Evolutionary conservation across 768 basidiomycete species (phyloP), one percentile per base, ranked within the genome.

Genomic region (Rhizopogon vulgaris): DNA sequence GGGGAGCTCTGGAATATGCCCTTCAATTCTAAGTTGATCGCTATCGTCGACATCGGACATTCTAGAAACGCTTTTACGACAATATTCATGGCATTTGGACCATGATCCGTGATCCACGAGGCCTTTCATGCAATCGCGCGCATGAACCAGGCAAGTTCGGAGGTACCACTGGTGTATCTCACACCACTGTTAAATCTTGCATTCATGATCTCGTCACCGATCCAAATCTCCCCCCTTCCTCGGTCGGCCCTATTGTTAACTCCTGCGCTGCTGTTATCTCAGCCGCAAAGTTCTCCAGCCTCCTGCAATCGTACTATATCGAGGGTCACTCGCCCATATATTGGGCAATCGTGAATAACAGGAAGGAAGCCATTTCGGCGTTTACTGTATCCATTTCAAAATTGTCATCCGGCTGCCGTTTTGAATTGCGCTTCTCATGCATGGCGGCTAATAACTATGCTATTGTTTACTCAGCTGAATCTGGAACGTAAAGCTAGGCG

Each of bases 191-290:
- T 43, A n/a, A 11, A 30, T 43, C 10, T 43, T 2, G 27, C 27
- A 42, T 28, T n/a, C 6, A 27, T 18, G 42, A 18, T 3, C 6
- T 30, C 12, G 11, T 30, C n/a, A 17, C 42, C 15, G 15, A 7
- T 42, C 4, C 2, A 8, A n/a, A 42, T 27, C 1, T 6, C 15
- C 4, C 25, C 15, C 25, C n/a, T 17, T 30, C 27, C n/a, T 56
- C 63, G 3, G 11, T 30, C 27, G 11, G 1, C n/a, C 17, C 28
- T 8, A 77, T 85, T n/a, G 73, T 85, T 8, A 72, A 75, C 41
- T 79, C 78, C 64, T 86, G 85, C 59, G 73, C 75, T 2, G 79
- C 80, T 12, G 81, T 79, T 0, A 85, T 84, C 60, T 54, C 62
- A 4, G 59, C 72, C 0, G 71, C 80, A 38, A n/a, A 30, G 42